phyloP scores from a whole-genome alignment of 305 asterid species.

The Fraxinus platypoda region DNA sequence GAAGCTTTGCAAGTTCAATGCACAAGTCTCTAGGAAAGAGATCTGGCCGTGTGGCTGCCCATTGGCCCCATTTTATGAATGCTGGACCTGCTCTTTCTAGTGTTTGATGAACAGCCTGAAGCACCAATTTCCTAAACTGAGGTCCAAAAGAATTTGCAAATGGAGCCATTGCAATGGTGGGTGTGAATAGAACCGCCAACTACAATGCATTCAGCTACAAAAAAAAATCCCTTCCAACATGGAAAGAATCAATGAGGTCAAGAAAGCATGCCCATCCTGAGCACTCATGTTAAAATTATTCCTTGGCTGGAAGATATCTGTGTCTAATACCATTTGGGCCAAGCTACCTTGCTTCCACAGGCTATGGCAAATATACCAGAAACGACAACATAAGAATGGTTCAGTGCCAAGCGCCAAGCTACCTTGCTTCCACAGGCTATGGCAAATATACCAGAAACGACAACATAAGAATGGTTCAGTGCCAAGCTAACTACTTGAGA shows the following conservation, averaged over 20 bases:
- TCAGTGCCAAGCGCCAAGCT: too few relatives aligned
- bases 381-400: slow-evolving; percentile 54
- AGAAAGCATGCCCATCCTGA: slow-evolving; percentile 53
- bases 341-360: slow-evolving; percentile 54
- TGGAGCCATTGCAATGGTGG: slow-evolving; percentile 85
- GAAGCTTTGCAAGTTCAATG: slow-evolving; percentile 83
- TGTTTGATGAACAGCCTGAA: slow-evolving; percentile 72
- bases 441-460: slow-evolving; percentile 68
- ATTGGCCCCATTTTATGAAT: slow-evolving; percentile 95
- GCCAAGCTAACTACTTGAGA: slow-evolving; percentile 82
- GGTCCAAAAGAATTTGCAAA: slow-evolving; percentile 80
- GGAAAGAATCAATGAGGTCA: slow-evolving; percentile 46
- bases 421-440: slow-evolving; percentile 49
- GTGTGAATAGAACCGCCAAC: slow-evolving; percentile 67
- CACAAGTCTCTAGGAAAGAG: slow-evolving; percentile 83
- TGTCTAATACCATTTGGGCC: slow-evolving; percentile 47
- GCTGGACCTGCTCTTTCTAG: slow-evolving; percentile 94
- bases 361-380: slow-evolving; percentile 67
- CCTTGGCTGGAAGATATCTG: slow-evolving; percentile 41
- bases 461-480: slow-evolving; percentile 52
- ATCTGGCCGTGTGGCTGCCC: slow-evolving; percentile 97
- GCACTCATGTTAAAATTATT: slow-evolving; percentile 57
- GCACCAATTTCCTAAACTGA: slow-evolving; percentile 66
- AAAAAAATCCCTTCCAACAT: slow-evolving; percentile 47
- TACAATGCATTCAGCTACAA: slow-evolving; percentile 53